These are phyloP conservation scores for Plectranthus barbatus DNA, from an alignment of 257 asterid species.

Conservation along the genomic window DNA sequence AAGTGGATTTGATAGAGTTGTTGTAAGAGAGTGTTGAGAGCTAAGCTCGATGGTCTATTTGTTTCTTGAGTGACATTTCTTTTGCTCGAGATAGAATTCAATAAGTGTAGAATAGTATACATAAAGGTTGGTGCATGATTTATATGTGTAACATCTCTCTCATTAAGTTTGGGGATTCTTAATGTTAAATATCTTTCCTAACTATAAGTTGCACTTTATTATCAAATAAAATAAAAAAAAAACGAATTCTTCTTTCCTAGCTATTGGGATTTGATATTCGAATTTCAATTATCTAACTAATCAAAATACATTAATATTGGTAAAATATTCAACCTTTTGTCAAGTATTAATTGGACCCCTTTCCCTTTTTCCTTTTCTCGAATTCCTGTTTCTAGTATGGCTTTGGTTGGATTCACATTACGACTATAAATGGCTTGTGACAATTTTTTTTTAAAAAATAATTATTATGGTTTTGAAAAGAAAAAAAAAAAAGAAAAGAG, in stretches of 20 bases:
- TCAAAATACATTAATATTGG: too few relatives aligned
- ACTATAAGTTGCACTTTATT: too few relatives aligned
- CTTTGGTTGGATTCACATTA: not conserved
- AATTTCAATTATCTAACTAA: too few relatives aligned
- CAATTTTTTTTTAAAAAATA: not conserved
- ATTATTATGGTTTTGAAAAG: not conserved
- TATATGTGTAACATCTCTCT: not conserved
- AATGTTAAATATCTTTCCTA: not conserved
- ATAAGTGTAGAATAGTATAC: slow-evolving; percentile 2
- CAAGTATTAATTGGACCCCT: too few relatives aligned
- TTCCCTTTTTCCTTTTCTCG: too few relatives aligned
- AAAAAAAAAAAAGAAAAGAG: not conserved
- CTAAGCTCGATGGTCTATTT: not conserved
- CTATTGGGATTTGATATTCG: too few relatives aligned
- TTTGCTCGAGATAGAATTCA: slow-evolving; percentile 19
- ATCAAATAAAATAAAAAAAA: too few relatives aligned
- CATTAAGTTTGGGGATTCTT: not conserved
- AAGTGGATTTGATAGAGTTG: not conserved
- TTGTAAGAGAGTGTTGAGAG: not conserved
- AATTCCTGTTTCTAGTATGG: not conserved
- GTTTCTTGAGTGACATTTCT: slow-evolving; percentile 21
- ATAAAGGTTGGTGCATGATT: not conserved
- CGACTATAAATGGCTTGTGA: not conserved
- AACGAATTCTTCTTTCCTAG: too few relatives aligned
- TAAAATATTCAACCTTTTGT: too few relatives aligned